Percentiles rank a stretch among this genome's conserved stretches.
These are phyloP conservation scores for Cryptococcus maquisensis DNA, from an alignment of 1,284 basidiomycete genomes.

Conservation along the genomic window DNA sequence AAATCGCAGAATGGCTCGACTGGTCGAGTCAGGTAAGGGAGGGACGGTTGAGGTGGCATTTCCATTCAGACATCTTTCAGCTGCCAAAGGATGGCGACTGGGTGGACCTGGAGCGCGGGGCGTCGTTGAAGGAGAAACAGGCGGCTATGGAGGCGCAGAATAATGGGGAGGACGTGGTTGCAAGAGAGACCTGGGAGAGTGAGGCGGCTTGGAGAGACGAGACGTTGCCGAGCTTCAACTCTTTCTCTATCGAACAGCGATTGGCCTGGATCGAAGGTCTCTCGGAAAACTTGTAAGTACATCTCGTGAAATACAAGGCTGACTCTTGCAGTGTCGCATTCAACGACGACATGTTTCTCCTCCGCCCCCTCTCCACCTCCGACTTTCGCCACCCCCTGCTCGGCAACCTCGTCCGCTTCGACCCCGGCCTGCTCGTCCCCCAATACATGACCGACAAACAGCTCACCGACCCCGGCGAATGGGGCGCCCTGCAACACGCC, in stretches of 20 bases:
- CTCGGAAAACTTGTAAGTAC: conserved; percentile 35
- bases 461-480: conserved; percentile 32
- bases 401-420: conserved; percentile 34
- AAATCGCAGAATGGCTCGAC: conserved; percentile 41
- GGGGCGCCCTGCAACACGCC: conserved; percentile 41
- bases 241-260: conserved; percentile 38
- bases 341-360: conserved; percentile 46
- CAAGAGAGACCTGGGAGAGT: conserved; percentile 3
- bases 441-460: conserved; percentile 18
- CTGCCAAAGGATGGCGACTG: conserved; percentile 27
- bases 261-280: conserved; percentile 32
- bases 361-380: conserved; percentile 18
- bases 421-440: conserved; percentile 24
- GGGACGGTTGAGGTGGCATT: conserved; percentile 33
- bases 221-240: conserved; percentile 39
- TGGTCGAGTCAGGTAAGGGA: conserved; percentile 16
- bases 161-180: neutral
- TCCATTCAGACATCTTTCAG: conserved; percentile 36
- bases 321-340: conserved; percentile 21
- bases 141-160: neutral
- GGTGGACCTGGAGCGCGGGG: neutral
- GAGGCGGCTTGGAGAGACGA: conserved; percentile 32
- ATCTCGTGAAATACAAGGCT: neutral
- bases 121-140: neutral
- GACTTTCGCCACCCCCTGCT: conserved; percentile 40